Evolutionary conservation across 371 early-diverging fungal species (phyloP), one percentile per base, ranked within the genome.

Genomic region (Mucor indicus): DNA sequence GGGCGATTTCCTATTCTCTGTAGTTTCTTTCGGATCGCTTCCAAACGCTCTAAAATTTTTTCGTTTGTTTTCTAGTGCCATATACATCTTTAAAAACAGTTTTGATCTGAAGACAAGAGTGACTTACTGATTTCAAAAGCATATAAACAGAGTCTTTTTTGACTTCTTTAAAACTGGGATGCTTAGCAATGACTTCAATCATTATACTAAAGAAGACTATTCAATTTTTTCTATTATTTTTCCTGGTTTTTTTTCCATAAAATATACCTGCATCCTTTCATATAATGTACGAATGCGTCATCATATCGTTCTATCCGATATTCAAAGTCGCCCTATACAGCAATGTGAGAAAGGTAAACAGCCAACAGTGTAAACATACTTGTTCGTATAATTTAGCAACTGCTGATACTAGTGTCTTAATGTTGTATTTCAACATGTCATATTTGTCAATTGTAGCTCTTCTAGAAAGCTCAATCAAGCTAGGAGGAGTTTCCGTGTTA

Each of bases 131-230:
- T 38, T 63, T 67, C 9, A 82, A 54, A 3, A 58, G 40, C 1
- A 61, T 11, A 48, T 83, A 85, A 7, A 53, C 46, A 10, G 61
- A 42, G 37, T 77, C 75, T 12, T 48, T 56, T 15, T 57, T 68
- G 0, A 45, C 38, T 21, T 74, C 63, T 9, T 67, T 64, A 44
- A 55, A 69, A 7, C 72, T 69, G n/a, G 57, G 62, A 49, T 70
- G 69, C n/a, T 64, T 64, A 19, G 60, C 50, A 25, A 86, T 57
- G 19, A 81, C 58, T 33, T 82, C 82, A 3, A 76, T 37, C 40
- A 81, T 55, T 27, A 87, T 83, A 39, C 83, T 85, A 24, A 32
- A 10, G 12, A 38, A 21, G 12, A 5, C 38, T 1, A 20, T 12
- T 23, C 17, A 15, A 21, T 16, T 16, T 35, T 15, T 16, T 25